These are phyloP conservation scores for Cercospora sp. DNA, from an alignment of 2,329 filamentous ascomycete species.

Conservation along the genomic window DNA sequence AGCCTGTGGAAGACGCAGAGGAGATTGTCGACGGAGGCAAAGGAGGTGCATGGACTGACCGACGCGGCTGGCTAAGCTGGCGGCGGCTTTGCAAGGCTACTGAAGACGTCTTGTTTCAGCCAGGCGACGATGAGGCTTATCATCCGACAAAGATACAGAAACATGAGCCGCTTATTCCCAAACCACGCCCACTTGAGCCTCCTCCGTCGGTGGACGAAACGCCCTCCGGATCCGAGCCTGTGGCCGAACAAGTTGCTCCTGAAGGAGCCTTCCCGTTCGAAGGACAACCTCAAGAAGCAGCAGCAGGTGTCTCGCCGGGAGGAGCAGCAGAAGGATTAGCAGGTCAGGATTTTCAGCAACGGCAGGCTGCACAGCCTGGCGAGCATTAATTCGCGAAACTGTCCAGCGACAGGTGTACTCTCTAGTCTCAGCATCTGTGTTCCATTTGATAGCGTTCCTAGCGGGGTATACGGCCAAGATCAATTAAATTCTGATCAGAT, in stretches of 20 bases:
- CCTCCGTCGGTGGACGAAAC: not conserved
- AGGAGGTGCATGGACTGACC: conserved; percentile 35
- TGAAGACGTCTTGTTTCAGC: conserved; percentile 27
- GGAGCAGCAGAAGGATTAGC: not conserved
- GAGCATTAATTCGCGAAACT: not conserved
- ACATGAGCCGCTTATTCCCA: not conserved
- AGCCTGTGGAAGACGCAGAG: conserved; percentile 25
- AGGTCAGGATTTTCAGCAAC: not conserved
- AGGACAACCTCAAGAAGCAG: conserved; percentile 1
- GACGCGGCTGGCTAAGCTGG: conserved; percentile 36
- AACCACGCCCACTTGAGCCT: not conserved
- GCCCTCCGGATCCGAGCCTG: not conserved
- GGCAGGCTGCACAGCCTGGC: not conserved
- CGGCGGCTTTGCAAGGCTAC: conserved; percentile 29
- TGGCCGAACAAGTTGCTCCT: not conserved
- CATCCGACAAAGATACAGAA: conserved; percentile 18
- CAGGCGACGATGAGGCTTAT: conserved; percentile 21
- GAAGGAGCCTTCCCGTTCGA: not conserved
- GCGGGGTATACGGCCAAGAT: not conserved
- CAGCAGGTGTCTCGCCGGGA: not conserved
- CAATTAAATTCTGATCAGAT: not conserved
- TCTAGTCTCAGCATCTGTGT: not conserved
- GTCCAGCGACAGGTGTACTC: not conserved
- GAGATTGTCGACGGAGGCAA: conserved; percentile 25
- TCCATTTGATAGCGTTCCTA: conserved; percentile 13